Evolutionary conservation across 345 rosid genomes (phyloP), one percentile per base, ranked within the genome.

Genomic region (Citrus australasica): DNA sequence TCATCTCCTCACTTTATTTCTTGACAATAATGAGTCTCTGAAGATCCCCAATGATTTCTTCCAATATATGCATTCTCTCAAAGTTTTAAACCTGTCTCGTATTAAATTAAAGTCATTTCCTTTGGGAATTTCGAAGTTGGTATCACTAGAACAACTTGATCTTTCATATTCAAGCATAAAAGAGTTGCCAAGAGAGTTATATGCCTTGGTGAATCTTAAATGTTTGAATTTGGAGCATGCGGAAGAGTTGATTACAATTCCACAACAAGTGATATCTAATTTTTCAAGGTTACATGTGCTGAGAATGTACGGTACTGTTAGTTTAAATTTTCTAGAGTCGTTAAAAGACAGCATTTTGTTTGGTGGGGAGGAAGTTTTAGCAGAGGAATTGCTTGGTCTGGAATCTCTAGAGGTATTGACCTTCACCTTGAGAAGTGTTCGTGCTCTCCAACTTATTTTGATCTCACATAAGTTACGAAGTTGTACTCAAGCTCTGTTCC

Each of bases 1-100:
- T 35, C 24, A 60, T 63, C 81, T 71, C 11, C 14, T 32, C 13
- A 78, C 76, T 71, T 32, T 71, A 33, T 33, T 71, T 63, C 53
- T 71, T 0, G 13, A 9, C 19, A 21, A 33, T 8, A 78, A 32
- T 22, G 1, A 2, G 8, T 30, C 71, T 38, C 71, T 48, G 71
- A 53, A 21, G 11, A 69, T 87, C 27, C 25, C 60, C 0, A 6
- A 5, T 19, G 66, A 66, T 1, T 83, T 86, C 67, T 85, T 83
- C 55, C 65, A 69, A 4, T 78, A 40, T 10, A 75, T 56, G 83
- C 78, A 69, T 40, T 37, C 74, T 40, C 67, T 89, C 56, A 80
- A 17, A 48, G 79, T 87, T 58, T 30, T 88, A 25, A 86, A 83
- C 74, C 71, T 87, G 71, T 83, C 83, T 6, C 1, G 4, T 3